Evolutionary conservation across 1,284 basidiomycete genomes (phyloP), one percentile per base, ranked within the genome.

Genomic region (Ustilago sp.): DNA sequence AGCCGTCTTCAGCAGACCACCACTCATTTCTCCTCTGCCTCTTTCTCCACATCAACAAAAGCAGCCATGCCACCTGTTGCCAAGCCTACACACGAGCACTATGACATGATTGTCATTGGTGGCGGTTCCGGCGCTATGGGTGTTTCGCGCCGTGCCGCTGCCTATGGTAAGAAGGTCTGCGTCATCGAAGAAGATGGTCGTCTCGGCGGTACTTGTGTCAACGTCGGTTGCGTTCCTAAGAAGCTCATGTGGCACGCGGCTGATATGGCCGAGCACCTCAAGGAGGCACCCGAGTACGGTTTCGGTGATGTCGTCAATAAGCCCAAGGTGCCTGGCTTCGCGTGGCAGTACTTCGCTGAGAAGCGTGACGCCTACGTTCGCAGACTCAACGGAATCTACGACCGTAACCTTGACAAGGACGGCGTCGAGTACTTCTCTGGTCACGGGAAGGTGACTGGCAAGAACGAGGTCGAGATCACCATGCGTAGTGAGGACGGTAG

Each of bases 241-340:
- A 87, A 98, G 93, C 91, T 99, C 73, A 99, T 99, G 97, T 99
- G 97, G 97, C 93, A 99, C 85, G 95, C 96, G 38, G 94, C 97
- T 60, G 96, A 98, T 87, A 74, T 83, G 54, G 77, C 92, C 47
- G 95, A 96, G 82, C 93, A 92, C 83, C 88, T 97, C 53, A 89
- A 90, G 55, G 91, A 93, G 70, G 88, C 89, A 68, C 90, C 91
- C 28, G 87, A 90, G 38, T 99, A 97, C 88, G 92, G 94, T 67
- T 94, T 96, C 59, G 80, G 80, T 34, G 76, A 81, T 38, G 78
- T 73, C 13, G 83, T 82, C 43, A 87, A 78, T 65, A 74, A 77
- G 57, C 70, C 78, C 23, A 58, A 68, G 36, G 64, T 78, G 31
- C 89, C 91, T 28, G 60, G 52, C 67, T 96, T 99, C 86, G 89